Conservation (phyloP, 208 protist genomes). For the Leishmania gerbilli region DNA sequence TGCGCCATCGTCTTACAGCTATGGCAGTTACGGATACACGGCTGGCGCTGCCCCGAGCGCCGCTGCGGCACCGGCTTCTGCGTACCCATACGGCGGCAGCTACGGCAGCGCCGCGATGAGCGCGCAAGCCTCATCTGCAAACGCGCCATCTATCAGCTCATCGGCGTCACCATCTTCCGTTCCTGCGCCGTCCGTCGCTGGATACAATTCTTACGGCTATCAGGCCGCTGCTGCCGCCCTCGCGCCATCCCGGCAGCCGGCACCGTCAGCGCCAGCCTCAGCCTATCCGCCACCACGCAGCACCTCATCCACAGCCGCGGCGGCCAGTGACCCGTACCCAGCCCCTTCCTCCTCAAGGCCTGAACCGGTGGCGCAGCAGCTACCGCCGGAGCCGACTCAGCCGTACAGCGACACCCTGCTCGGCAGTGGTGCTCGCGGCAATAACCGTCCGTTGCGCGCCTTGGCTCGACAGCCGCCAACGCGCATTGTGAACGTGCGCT, state of each 20-base stretch:
- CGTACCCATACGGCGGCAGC: conserved; percentile 29
- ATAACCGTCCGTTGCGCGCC: conserved; percentile 8
- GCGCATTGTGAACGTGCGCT: conserved; percentile 50
- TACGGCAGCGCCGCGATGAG: conserved; percentile 10
- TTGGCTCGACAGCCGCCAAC: conserved; percentile 44
- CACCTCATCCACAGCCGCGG: neutral
- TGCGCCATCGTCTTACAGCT: conserved; percentile 2
- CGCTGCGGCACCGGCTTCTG: conserved; percentile 16
- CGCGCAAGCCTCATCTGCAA: conserved; percentile 9
- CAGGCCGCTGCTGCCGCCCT: conserved; percentile 7
- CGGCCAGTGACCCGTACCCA: conserved; percentile 6
- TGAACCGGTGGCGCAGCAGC: neutral
- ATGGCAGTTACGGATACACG: conserved; percentile 6
- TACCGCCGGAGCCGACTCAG: neutral
- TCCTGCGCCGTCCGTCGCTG: neutral
- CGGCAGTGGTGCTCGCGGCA: neutral
- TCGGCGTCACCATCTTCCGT: conserved; percentile 12
- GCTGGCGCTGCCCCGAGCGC: neutral
- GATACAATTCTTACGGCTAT: conserved; percentile 23
- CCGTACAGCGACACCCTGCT: neutral
- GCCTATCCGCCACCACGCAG: neutral
- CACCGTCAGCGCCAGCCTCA: conserved; percentile 4
- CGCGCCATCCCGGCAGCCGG: neutral
- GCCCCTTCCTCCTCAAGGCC: neutral
- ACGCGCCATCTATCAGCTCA: conserved; percentile 19